Evolutionary conservation across 164 flowering plant species (phyloP), one percentile per base, ranked within the genome.

Genomic region (Macadamia tetraphylla): DNA sequence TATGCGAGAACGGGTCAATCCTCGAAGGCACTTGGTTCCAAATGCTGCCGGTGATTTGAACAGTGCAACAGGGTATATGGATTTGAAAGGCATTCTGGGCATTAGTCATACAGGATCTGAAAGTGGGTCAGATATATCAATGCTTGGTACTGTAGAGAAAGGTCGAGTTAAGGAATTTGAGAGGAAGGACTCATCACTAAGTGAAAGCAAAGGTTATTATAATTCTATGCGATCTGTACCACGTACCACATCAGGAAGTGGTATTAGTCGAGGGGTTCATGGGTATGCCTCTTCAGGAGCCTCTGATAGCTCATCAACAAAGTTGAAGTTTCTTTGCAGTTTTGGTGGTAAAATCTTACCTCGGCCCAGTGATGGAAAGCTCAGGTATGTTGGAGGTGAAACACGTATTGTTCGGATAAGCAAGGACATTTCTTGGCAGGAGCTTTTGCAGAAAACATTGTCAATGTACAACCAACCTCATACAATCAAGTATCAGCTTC

Each of bases 361-460:
- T 0, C 85, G 98, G 14, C 98, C 98, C 0, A 78, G 91, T 79
- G 98, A 93, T 86, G 89, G 94, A 59, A 93, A 89, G 70, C 90
- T 93, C 43, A 81, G 98, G 64, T 89, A 93, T 82, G 86, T 81
- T 74, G 86, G 86, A 71, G 86, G 86, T 63, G 82, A 83, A 23
- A 83, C 86, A 63, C 82, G 78, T 35, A 77, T 81, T 31, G 66
- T 81, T 0, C 65, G 72, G 11, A 67, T 83, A 46, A 74, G 75
- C 56, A 79, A 70, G 75, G 77, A 83, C 64, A 76, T 81, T 40
- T 71, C 83, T 44, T 81, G 82, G 82, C 73, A 76, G 63, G 80
- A 77, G 65, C 80, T 83, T 48, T 74, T 64, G 75, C 77, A 73
- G 72, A 81, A 77, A 71, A 65, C 73, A 10, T 66, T 70, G 42